phyloP scores from a whole-genome alignment of 108 stramenopile genomes.

The Cyclotella kingstonii region DNA sequence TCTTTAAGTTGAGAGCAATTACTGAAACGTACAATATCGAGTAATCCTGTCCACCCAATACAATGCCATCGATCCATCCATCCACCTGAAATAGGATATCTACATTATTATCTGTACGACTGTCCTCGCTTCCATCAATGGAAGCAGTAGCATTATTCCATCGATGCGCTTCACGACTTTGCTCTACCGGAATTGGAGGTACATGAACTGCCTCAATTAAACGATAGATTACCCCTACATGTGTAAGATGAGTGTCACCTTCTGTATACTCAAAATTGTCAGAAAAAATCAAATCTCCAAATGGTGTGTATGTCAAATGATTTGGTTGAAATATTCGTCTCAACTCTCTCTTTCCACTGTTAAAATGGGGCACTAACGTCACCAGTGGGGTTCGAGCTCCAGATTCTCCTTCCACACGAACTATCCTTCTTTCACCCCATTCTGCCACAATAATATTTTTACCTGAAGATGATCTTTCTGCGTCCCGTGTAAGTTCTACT shows the following conservation, averaged over 20 bases:
- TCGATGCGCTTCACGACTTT: conserved; percentile 66
- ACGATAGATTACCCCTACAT: conserved; percentile 44
- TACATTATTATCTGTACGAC: conserved; percentile 11
- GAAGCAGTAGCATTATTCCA: conserved; percentile 37
- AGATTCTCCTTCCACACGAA: conserved; percentile 61
- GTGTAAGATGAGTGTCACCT: no score
- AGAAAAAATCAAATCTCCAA: conserved; percentile 70
- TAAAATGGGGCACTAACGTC: conserved; percentile 26
- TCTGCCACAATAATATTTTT: conserved; percentile 57
- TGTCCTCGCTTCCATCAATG: conserved; percentile 11
- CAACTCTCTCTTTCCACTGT: conserved; percentile 1
- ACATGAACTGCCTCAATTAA: conserved; percentile 50
- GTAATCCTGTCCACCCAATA: conserved; percentile 40
- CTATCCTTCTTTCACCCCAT: conserved; percentile 74
- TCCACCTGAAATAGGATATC: conserved; percentile 29
- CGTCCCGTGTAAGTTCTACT: conserved; percentile 28
- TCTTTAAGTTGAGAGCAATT: neutral
- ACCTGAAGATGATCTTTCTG: conserved; percentile 26
- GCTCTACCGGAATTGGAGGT: conserved; percentile 48
- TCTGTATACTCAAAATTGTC: conserved; percentile 11
- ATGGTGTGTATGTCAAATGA: conserved; percentile 58
- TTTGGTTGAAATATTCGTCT: conserved; percentile 48
- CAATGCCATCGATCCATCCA: conserved; percentile 56
- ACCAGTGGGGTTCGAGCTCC: conserved; percentile 78
- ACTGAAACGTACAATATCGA: conserved; percentile 41